A percentile compares a stretch with the other conserved stretches of the same genome.
These are phyloP conservation scores for Scleroderma bovista DNA, from an alignment of 768 basidiomycete species.

Conservation along the genomic window DNA sequence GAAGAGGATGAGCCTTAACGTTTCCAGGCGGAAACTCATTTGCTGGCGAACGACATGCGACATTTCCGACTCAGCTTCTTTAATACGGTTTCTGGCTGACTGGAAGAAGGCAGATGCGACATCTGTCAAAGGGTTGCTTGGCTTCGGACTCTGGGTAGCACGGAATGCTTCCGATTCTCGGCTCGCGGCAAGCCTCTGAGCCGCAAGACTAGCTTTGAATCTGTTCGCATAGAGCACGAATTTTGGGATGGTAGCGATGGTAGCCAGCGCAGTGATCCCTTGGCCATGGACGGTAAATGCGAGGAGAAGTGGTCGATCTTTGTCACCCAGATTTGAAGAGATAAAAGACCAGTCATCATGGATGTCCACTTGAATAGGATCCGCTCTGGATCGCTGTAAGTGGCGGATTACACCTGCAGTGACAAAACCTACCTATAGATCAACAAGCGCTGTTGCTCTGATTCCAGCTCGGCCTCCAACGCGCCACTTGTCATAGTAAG, in stretches of 20 bases:
- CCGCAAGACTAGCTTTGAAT: slow-evolving; percentile 66
- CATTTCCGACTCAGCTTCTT: slow-evolving; percentile 56
- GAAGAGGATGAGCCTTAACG: slow-evolving; percentile 67
- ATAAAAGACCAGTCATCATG: slow-evolving; percentile 77
- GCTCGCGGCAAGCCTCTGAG: slow-evolving; percentile 71
- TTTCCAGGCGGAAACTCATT: slow-evolving; percentile 64
- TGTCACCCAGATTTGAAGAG: slow-evolving; percentile 32
- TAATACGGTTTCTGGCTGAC: slow-evolving; percentile 66
- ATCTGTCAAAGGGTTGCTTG: slow-evolving; percentile 74
- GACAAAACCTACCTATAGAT: slow-evolving; percentile 61
- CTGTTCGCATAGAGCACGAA: slow-evolving; percentile 69
- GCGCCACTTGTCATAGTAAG: slow-evolving; percentile 71
- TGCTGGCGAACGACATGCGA: slow-evolving; percentile 64
- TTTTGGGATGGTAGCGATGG: slow-evolving; percentile 72
- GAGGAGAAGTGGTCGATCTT: slow-evolving; percentile 54
- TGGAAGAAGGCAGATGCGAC: slow-evolving; percentile 83
- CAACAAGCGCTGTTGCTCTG: slow-evolving; percentile 69
- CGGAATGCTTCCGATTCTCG: slow-evolving; percentile 76
- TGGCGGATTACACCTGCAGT: neutral
- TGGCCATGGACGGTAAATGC: slow-evolving; percentile 73
- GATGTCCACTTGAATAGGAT: slow-evolving; percentile 70
- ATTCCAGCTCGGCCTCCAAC: slow-evolving; percentile 60
- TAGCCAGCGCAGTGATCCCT: slow-evolving; percentile 60
- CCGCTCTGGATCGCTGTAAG: slow-evolving; percentile 45
- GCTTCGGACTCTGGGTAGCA: slow-evolving; percentile 62